Base-by-base conservation (phyloP, 148 eudicot species). In the Linanthus parryae region DNA sequence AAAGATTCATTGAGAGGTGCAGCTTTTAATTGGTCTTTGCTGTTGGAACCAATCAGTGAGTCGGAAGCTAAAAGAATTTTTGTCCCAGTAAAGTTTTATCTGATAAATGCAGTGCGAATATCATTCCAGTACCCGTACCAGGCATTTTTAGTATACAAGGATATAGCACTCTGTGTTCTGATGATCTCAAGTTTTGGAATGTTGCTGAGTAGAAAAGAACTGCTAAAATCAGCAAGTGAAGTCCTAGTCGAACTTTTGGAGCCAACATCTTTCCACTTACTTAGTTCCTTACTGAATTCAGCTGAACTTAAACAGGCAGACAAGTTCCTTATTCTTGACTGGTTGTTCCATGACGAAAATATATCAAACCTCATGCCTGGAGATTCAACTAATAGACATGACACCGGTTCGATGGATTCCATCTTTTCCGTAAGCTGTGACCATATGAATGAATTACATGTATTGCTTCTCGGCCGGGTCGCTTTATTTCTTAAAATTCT, bases 81-180 rank as follows among this genome's bases (percentile, higher is more conserved):
- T 61, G 81, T 91, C 49, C 98, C 98, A 16, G 74, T 84, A 56
- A 91, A 87, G 54, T 91, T 91, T 67, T 91, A 72, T 62, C 71
- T 91, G 65, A 84, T 91, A 41, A 87, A 87, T 79, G 98, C 98
- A 7, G 84, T 73, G 47, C 79, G 94, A 71, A 73, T 91, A 61
- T 79, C 78, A 37, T 81, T 87, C 18, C 95, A 79, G 31, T 87
- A 77, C 58, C 84, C 95, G 51, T 62, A 64, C 46, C 81, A 81
- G 66, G 86, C 96, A 26, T 71, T 79, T 69, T 67, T 73, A 29
- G 79, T 68, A 23, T 73, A 54, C 54, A 65, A 61, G 59, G 95
- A 87, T 4, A 57, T 77, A 39, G 57, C 68, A 39, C 73, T 66
- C 16, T 79, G 67, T 62, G 71, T 87, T 48, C 43, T 91, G 54